Base-by-base conservation (phyloP, 495 filamentous ascomycete species). In the Oidiodendron maius region DNA sequence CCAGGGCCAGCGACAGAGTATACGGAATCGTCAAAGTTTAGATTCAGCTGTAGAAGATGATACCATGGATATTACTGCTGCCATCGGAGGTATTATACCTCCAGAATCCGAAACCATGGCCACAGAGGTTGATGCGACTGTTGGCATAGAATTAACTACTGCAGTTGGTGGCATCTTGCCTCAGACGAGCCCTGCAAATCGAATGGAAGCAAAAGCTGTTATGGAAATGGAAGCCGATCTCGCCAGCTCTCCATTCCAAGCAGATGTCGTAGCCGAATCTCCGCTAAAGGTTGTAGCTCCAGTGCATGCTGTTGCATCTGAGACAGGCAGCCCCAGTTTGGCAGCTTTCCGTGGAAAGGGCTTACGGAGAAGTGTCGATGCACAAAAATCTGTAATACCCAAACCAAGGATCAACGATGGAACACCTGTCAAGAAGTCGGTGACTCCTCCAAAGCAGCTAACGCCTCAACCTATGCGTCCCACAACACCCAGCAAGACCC, bases 61-160 rank as follows among this genome's bases (percentile, higher is more conserved):
- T 8, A 61, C 62, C 13, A 87, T 89, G 84, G 84, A 89, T 39
- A 85, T 88, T 64, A 89, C 86, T 4, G 67, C 80, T 26, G 82
- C 83, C 0, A 66, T 89, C 52, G 86, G 87, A 32, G 76, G 81
- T 2, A 89, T 90, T 42, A 61, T 86, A 34, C 65, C 72, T 18
- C 50, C 63, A 4, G 36, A 40, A 2, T 34, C 24, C 8, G 50
- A 56, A 16, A 25, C 43, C 28, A 44, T 18, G 5, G 12, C 12
- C 12, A 36, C 22, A 2, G 48, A 53, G 15, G 11, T 34, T 16
- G 54, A 60, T 48, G 43, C 64, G 65, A 46, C 57, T 16, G 26
- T 51, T 58, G 86, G 86, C 21, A 89, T 91, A 86, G 89, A 95
- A 50, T 79, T 95, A 37, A 95, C 90, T 1, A 81, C 76, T 47